These are phyloP conservation scores for Dactylonectria estremocensis DNA, from an alignment of 2,329 filamentous ascomycete genomes.

Conservation along the genomic window DNA sequence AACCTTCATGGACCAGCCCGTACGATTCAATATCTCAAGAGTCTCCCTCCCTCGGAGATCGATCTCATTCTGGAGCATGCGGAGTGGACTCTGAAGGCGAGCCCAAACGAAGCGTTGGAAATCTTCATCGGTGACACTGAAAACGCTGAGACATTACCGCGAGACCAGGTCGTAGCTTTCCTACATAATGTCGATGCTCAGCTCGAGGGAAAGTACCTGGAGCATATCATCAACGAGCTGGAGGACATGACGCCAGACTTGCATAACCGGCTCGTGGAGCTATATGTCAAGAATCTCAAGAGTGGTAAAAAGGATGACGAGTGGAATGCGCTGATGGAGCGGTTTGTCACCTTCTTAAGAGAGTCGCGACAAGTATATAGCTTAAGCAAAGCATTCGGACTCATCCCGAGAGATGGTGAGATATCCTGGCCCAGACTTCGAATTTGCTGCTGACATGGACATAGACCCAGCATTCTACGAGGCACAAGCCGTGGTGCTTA, in stretches of 20 bases:
- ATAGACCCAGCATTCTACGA: slow-evolving; percentile 91
- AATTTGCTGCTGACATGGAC: slow-evolving; percentile 27
- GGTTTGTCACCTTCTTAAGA: slow-evolving; percentile 82
- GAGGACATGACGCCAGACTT: slow-evolving; percentile 88
- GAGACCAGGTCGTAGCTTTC: slow-evolving; percentile 82
- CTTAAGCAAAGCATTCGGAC: slow-evolving; percentile 80
- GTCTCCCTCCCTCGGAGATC: slow-evolving; percentile 87
- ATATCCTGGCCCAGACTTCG: neutral
- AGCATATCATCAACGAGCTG: slow-evolving; percentile 91
- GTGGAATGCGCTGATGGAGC: slow-evolving; percentile 73
- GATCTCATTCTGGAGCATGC: slow-evolving; percentile 94
- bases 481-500: slow-evolving; percentile 89
- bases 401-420: slow-evolving; percentile 85
- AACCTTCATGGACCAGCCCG: slow-evolving; percentile 84
- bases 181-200: slow-evolving; percentile 77
- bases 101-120: slow-evolving; percentile 87
- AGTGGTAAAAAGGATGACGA: slow-evolving; percentile 60
- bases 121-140: slow-evolving; percentile 94
- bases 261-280: slow-evolving; percentile 85
- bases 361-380: slow-evolving; percentile 84
- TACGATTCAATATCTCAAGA: slow-evolving; percentile 92
- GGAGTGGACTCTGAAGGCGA: slow-evolving; percentile 84
- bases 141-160: slow-evolving; percentile 91
- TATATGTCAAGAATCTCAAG: slow-evolving; percentile 73
- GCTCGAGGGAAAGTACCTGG: slow-evolving; percentile 86